Conservation (phyloP, 805 yeast species). For the Pichia occidentalis region DNA sequence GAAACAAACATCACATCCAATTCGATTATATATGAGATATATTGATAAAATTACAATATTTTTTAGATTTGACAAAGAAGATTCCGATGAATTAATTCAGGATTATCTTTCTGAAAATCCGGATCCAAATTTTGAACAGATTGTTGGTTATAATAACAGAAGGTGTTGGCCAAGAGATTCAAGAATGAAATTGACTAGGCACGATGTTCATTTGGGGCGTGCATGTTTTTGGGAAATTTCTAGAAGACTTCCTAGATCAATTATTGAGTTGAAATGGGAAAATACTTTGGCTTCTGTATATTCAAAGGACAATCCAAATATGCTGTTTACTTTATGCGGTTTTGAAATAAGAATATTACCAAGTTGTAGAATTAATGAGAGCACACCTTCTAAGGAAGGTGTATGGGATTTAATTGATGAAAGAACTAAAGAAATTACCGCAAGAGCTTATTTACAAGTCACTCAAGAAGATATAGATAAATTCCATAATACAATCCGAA, state of each 20-base stretch:
- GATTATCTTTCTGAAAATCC: slow-evolving; percentile 80
- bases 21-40: slow-evolving; percentile 74
- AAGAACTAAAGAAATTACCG: slow-evolving; percentile 74
- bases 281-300: slow-evolving; percentile 81
- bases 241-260: slow-evolving; percentile 68
- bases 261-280: slow-evolving; percentile 72
- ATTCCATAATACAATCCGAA: slow-evolving; percentile 79
- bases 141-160: slow-evolving; percentile 79
- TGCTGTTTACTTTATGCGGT: slow-evolving; percentile 88
- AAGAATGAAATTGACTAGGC: slow-evolving; percentile 84
- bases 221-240: slow-evolving; percentile 89
- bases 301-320: slow-evolving; percentile 82
- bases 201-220: slow-evolving; percentile 86
- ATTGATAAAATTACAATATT: slow-evolving; percentile 75
- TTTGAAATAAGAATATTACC: slow-evolving; percentile 90
- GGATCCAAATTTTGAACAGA: slow-evolving; percentile 85
- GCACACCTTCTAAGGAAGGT: slow-evolving; percentile 58
- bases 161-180: slow-evolving; percentile 93
- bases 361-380: slow-evolving; percentile 48
- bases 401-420: slow-evolving; percentile 83
- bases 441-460: slow-evolving; percentile 80
- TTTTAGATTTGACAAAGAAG: slow-evolving; percentile 67
- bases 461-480: slow-evolving; percentile 71
- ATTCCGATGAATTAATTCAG: slow-evolving; percentile 66
- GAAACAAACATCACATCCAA: slow-evolving; percentile 65